Conservation (phyloP, 192 early-diverging fungal species). For the Coemansia sp. region DNA sequence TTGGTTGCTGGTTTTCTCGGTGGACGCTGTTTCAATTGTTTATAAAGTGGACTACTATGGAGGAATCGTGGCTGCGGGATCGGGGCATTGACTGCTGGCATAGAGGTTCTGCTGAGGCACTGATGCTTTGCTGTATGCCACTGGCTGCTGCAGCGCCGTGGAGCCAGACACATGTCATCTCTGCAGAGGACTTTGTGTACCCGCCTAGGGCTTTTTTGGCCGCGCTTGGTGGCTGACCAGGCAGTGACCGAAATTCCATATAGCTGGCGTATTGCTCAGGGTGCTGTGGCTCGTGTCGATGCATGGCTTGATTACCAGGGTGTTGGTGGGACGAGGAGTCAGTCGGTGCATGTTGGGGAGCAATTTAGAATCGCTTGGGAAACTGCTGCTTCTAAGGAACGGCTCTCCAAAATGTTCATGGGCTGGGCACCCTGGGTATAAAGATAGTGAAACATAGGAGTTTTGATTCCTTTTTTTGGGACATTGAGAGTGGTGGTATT, state of each 20-base stretch:
- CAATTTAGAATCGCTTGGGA: constrained; percentile 31
- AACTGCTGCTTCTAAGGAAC: constrained; percentile 18
- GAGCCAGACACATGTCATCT: not conserved
- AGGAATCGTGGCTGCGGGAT: constrained; percentile 24
- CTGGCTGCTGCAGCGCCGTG: not conserved
- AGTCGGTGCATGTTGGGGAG: constrained; percentile 8
- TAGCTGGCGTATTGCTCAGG: constrained; percentile 43
- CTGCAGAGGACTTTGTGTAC: constrained; percentile 21
- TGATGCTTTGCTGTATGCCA: not conserved
- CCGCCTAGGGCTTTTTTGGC: constrained; percentile 37
- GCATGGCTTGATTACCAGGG: constrained; percentile 31
- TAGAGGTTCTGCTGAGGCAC: not conserved
- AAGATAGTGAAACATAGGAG: too few species aligned
- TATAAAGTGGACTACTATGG: constrained; percentile 37
- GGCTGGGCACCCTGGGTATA: constrained; percentile 52
- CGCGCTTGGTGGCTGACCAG: not conserved
- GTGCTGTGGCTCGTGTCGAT: constrained; percentile 25
- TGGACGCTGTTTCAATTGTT: constrained; percentile 30
- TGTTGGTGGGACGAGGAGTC: not conserved
- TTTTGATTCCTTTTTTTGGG: too few species aligned
- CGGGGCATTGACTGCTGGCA: not conserved
- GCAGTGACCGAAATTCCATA: constrained; percentile 24
- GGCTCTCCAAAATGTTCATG: constrained; percentile 34
- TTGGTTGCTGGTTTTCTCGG: constrained; percentile 21
- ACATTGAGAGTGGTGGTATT: not conserved